Evolutionary conservation across 768 basidiomycete genomes (phyloP), one percentile per base, ranked within the genome.

Genomic region (Cyclocybe cylindracea): DNA sequence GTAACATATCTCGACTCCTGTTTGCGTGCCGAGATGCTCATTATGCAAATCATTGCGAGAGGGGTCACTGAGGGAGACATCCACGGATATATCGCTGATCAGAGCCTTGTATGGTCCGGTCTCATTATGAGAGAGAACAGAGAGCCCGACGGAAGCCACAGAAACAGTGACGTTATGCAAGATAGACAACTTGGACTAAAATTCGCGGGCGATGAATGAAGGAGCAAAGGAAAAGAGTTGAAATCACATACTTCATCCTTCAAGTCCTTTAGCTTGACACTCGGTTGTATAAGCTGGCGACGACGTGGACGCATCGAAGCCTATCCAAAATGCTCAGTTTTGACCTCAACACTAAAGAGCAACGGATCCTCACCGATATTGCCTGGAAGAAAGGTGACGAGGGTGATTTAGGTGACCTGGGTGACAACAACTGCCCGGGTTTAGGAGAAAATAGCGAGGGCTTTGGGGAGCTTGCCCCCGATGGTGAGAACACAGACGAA

Each of bases 1-100:
- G 41, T 80, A 73, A 49, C 78, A 68, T 16, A 60, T 58, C 32
- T 75, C 69, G 2, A 62, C 40, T 10, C 56, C 61, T 38, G 59
- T 58, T 19, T 63, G 61, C 2, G 70, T 68, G 39, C 88, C 88
- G 8, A 89, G 64, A 74, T 79, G 78, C 45, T 75, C 64, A 42
- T 68, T 70, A 62, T 87, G 85, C 5, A 82, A 63, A 2, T 66
- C 54, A 55, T 76, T 76, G 16, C 60, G 53, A 8, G 67, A 66
- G 4, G 78, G 70, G 44, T 82, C 72, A 53, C 85, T 84, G 11
- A 80, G 70, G 24, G 74, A 72, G 19, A 78, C 73, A 33, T 66
- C 64, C 19, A 81, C 57, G 1, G 61, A 55, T 10, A 81, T 57
- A 29, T 75, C 66, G 39, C 73, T 71, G 16, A 86, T 60, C 44